Evolutionary conservation across 345 rosid species (phyloP).

Genomic region (Combretum micranthum): DNA sequence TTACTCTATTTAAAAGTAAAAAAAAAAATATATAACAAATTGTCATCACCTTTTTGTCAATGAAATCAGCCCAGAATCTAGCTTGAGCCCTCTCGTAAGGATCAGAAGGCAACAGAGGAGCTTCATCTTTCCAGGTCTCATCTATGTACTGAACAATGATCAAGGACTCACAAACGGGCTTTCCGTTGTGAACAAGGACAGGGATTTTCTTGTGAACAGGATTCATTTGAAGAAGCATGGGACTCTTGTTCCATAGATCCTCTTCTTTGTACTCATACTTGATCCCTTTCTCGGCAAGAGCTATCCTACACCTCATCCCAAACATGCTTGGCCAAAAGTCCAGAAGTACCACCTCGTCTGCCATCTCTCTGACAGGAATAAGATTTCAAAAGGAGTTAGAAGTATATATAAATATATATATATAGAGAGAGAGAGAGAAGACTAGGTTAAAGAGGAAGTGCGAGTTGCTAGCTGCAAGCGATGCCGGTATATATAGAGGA

Average conservation of each 20-base stretch:
- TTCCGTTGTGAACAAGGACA: constrained; percentile 7
- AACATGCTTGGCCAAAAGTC: constrained; percentile 29
- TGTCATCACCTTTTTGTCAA: constrained; percentile 36
- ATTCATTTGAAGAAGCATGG: constrained; percentile 7
- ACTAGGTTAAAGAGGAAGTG: too few species aligned
- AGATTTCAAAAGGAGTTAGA: too few species aligned
- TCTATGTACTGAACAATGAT: constrained; percentile 10
- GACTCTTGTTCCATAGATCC: constrained; percentile 22
- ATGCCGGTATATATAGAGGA: too few species aligned
- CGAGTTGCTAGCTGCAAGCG: too few species aligned
- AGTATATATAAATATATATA: too few species aligned
- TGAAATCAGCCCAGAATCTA: constrained; percentile 26
- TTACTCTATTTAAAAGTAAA: too few species aligned
- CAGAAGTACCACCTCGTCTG: constrained; percentile 17
- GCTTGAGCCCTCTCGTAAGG: constrained; percentile 25
- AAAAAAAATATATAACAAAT: too few species aligned
- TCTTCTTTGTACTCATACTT: constrained; percentile 18
- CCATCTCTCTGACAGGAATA: not conserved
- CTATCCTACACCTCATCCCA: constrained; percentile 22
- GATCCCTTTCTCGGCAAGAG: constrained; percentile 19
- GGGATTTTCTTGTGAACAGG: constrained; percentile 8
- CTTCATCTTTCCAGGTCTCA: constrained; percentile 13
- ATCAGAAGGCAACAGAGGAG: constrained; percentile 9
- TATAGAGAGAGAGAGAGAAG: too few species aligned
- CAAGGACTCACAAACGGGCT: constrained; percentile 9